Evolutionary conservation across 139 green algal species (phyloP).

Genomic region (Pycnococcus provasolii): DNA sequence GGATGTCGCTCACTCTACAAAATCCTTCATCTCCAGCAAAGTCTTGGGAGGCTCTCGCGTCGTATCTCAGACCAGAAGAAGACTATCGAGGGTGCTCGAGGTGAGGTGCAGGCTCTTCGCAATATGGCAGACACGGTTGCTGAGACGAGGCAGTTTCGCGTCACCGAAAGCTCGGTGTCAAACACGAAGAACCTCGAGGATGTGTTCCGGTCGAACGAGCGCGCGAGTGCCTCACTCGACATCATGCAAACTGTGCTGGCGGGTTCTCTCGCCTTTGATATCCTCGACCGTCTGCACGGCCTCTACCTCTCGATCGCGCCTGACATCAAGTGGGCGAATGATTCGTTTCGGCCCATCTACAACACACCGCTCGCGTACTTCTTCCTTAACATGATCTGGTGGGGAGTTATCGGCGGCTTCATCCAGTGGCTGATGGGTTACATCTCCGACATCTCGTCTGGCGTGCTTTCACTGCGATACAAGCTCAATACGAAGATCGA

Average conservation of each 20-base stretch:
- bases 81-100: conserved; percentile 7
- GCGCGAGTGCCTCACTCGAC: conserved; percentile 7
- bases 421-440: conserved; percentile 22
- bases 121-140: conserved; percentile 13
- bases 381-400: conserved; percentile 25
- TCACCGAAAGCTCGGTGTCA: conserved; percentile 9
- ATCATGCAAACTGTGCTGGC: conserved; percentile 28
- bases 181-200: conserved; percentile 30
- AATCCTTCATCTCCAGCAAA: conserved; percentile 5
- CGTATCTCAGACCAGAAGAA: conserved; percentile 18
- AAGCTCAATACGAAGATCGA: conserved; percentile 19
- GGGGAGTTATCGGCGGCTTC: conserved; percentile 11
- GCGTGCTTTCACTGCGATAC: conserved; percentile 20
- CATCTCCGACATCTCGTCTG: not conserved
- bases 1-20: not conserved
- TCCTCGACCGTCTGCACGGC: conserved; percentile 21
- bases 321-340: conserved; percentile 19
- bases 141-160: conserved; percentile 7
- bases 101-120: conserved; percentile 17
- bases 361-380: conserved; percentile 13
- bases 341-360: conserved; percentile 14
- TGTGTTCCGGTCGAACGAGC: conserved; percentile 24
- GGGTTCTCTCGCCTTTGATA: conserved; percentile 24
- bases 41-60: not conserved
- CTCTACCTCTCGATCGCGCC: conserved; percentile 17